Evolutionary conservation across 2,329 filamentous ascomycete species (phyloP).

Genomic region (Chrysosporium keratinophilum): DNA sequence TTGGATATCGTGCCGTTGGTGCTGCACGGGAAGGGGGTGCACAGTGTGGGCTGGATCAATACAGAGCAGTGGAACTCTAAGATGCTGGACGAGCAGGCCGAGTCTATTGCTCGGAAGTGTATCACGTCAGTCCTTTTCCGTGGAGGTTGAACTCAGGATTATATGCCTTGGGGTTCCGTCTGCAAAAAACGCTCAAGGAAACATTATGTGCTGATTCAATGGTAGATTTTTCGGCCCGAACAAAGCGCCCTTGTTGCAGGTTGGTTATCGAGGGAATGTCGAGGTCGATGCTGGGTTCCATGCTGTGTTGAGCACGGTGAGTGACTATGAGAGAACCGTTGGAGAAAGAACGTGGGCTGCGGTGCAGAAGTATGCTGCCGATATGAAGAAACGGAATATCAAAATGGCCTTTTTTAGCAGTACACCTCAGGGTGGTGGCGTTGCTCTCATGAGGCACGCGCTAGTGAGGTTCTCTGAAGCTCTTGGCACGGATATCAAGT

Average conservation of each 20-base stretch:
- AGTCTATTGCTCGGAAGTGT: constrained; percentile 70
- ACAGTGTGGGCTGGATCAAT: constrained; percentile 21
- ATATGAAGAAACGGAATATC: constrained; percentile 53
- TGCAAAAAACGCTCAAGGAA: not conserved
- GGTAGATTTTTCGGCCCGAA: constrained; percentile 60
- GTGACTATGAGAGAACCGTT: constrained; percentile 54
- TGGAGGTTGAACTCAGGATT: not conserved
- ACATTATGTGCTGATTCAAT: not conserved
- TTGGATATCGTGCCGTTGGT: constrained; percentile 66
- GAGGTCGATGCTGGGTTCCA: constrained; percentile 59
- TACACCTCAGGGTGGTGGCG: constrained; percentile 72
- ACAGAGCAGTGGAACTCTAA: constrained; percentile 43
- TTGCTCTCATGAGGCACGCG: constrained; percentile 72
- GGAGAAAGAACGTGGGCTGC: constrained; percentile 53
- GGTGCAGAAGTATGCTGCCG: constrained; percentile 52
- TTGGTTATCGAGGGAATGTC: constrained; percentile 58
- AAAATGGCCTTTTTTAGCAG: constrained; percentile 70
- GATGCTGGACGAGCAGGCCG: constrained; percentile 68
- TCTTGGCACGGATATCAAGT: constrained; percentile 58
- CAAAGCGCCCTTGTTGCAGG: constrained; percentile 54
- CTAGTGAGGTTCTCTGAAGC: constrained; percentile 60
- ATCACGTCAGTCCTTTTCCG: constrained; percentile 48
- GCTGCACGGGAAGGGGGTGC: constrained; percentile 35
- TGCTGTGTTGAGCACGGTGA: constrained; percentile 48
- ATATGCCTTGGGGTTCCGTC: not conserved